Evolutionary conservation across 2,329 filamentous ascomycete species (phyloP).

Genomic region (Fusarium chuoi): DNA sequence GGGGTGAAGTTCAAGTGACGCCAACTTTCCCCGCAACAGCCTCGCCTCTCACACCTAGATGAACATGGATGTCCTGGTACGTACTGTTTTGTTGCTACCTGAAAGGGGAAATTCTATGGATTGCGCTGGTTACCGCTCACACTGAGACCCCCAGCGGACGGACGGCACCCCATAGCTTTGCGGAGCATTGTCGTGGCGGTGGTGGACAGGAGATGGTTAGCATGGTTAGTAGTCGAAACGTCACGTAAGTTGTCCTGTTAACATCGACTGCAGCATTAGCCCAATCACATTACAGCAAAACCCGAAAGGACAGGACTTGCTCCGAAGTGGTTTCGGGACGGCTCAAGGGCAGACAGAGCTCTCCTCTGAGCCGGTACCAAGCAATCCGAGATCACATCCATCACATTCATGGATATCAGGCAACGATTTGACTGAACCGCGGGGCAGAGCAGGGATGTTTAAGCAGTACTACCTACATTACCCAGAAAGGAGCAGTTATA

Average conservation of each 20-base stretch:
- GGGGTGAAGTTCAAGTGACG: conserved; percentile 34
- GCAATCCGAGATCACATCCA: conserved; percentile 11
- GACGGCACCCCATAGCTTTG: conserved; percentile 21
- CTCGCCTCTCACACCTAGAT: conserved; percentile 35
- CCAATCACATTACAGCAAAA: not conserved
- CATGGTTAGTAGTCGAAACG: conserved; percentile 33
- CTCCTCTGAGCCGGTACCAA: conserved; percentile 27
- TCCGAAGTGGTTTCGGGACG: conserved; percentile 4
- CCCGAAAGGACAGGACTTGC: not conserved
- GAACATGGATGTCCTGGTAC: conserved; percentile 9
- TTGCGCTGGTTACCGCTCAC: conserved; percentile 15
- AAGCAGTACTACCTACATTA: not conserved
- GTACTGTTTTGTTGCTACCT: not conserved
- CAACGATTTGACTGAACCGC: conserved; percentile 10
- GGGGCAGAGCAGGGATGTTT: conserved; percentile 21
- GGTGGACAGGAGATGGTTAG: conserved; percentile 16
- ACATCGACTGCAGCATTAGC: not conserved
- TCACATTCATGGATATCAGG: not conserved
- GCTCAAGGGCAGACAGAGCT: conserved; percentile 15
- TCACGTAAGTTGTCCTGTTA: conserved; percentile 30
- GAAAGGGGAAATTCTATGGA: not conserved
- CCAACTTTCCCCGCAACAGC: conserved; percentile 44
- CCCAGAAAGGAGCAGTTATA: not conserved
- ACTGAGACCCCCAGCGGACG: conserved; percentile 19
- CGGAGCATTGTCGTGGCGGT: conserved; percentile 32